phyloP scores from a whole-genome alignment of 306 rosid genomes.

The Medicago arabica region DNA sequence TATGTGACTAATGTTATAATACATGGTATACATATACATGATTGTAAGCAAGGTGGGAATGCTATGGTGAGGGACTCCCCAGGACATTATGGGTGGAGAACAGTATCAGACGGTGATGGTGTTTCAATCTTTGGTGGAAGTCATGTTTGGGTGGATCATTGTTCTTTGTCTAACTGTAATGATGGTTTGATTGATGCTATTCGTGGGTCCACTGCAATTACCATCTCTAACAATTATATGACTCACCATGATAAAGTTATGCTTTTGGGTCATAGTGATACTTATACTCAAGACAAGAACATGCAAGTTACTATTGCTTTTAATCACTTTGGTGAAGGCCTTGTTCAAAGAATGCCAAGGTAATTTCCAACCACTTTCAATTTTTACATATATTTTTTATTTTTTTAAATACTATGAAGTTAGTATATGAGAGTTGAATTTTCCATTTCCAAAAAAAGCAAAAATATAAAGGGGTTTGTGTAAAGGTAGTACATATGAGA shows the following conservation, averaged over 20 bases:
- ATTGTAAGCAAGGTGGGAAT: constrained; percentile 91
- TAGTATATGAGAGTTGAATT: no score
- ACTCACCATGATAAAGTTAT: constrained; percentile 97
- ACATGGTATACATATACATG: constrained; percentile 83
- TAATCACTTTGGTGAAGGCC: constrained; percentile 97
- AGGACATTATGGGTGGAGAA: constrained; percentile 83
- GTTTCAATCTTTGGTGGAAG: constrained; percentile 95
- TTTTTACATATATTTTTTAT: no score
- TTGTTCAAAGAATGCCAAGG: constrained; percentile 99
- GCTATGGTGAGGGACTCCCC: constrained; percentile 89
- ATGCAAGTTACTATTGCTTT: constrained; percentile 97
- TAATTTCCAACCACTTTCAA: background rate
- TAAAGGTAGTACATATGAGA: background rate
- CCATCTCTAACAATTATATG: constrained; percentile 94
- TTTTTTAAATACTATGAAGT: no score
- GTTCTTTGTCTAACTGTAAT: constrained; percentile 79
- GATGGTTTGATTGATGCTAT: constrained; percentile 93
- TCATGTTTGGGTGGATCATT: constrained; percentile 94
- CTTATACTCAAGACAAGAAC: constrained; percentile 82
- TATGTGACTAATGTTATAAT: constrained; percentile 83
- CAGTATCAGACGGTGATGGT: constrained; percentile 92
- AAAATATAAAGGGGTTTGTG: no score
- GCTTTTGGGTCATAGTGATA: constrained; percentile 89
- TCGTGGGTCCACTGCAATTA: constrained; percentile 82
- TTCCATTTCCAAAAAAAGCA: no score